These are phyloP conservation scores for Aurinia saxatilis DNA, from an alignment of 345 rosid species.

Conservation along the genomic window DNA sequence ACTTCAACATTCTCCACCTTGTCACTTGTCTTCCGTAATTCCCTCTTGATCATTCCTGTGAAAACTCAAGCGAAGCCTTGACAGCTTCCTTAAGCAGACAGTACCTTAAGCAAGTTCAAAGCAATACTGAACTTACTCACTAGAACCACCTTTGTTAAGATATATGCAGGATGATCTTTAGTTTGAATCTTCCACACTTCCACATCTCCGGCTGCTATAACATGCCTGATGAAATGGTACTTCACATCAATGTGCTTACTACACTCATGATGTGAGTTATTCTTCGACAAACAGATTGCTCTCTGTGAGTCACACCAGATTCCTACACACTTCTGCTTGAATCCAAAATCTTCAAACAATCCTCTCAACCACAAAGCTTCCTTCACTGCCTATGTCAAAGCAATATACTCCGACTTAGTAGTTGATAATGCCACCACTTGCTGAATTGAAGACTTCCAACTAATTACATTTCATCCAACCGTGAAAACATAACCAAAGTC, in stretches of 20 bases:
- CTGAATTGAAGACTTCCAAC: neutral
- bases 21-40: no score
- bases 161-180: neutral
- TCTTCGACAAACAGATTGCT: neutral
- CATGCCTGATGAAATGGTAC: neutral
- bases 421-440: neutral
- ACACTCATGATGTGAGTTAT: no score
- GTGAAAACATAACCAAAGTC: neutral
- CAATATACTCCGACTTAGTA: neutral
- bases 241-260: neutral
- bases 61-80: no score
- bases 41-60: no score
- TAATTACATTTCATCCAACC: neutral
- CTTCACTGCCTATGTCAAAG: neutral
- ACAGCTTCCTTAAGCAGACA: no score
- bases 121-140: neutral
- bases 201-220: neutral
- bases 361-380: no score
- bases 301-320: no score
- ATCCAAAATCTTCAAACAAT: neutral
- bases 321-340: neutral
- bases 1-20: no score
- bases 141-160: neutral
- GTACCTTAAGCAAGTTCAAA: neutral
- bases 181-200: neutral